Percentiles rank a stretch among this genome's conserved stretches.
These are phyloP conservation scores for Fistulinella cinereoalba DNA, from an alignment of 1,284 basidiomycete genomes.

Conservation along the genomic window DNA sequence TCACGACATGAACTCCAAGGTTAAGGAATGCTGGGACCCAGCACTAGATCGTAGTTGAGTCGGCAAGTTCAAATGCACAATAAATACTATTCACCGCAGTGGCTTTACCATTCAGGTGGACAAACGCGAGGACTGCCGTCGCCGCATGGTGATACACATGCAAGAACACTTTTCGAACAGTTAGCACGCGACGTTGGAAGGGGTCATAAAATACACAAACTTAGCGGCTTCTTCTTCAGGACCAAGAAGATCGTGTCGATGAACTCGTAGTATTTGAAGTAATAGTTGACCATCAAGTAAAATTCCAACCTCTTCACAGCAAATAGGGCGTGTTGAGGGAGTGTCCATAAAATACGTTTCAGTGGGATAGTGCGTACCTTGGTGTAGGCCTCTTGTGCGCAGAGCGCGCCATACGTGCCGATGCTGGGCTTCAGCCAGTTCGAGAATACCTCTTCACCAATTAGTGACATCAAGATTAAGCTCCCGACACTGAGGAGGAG, in stretches of 20 bases:
- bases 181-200: constrained; percentile 2
- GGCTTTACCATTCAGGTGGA: constrained; percentile 87
- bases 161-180: constrained; percentile 68
- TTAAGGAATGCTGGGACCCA: constrained; percentile 91
- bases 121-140: constrained; percentile 89
- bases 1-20: constrained; percentile 90
- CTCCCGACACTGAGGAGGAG: constrained; percentile 81
- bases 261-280: constrained; percentile 90
- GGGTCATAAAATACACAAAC: constrained; percentile 43
- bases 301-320: constrained; percentile 66
- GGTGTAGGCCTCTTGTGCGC: constrained; percentile 76
- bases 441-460: constrained; percentile 85
- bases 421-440: constrained; percentile 68
- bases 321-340: constrained; percentile 1
- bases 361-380: constrained; percentile 47
- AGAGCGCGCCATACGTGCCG: constrained; percentile 78
- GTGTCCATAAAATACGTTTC: constrained; percentile 11
- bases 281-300: constrained; percentile 97
- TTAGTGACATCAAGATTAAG: constrained; percentile 73
- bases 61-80: not conserved
- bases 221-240: constrained; percentile 93
- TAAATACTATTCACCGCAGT: constrained; percentile 59
- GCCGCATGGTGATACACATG: constrained; percentile 98
- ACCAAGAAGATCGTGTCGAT: constrained; percentile 95
- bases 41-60: not conserved